A percentile compares a stretch with the other conserved stretches of the same genome.
These are phyloP conservation scores for Aureobasidium vineae DNA, from an alignment of 2,329 filamentous ascomycete genomes.

Conservation along the genomic window DNA sequence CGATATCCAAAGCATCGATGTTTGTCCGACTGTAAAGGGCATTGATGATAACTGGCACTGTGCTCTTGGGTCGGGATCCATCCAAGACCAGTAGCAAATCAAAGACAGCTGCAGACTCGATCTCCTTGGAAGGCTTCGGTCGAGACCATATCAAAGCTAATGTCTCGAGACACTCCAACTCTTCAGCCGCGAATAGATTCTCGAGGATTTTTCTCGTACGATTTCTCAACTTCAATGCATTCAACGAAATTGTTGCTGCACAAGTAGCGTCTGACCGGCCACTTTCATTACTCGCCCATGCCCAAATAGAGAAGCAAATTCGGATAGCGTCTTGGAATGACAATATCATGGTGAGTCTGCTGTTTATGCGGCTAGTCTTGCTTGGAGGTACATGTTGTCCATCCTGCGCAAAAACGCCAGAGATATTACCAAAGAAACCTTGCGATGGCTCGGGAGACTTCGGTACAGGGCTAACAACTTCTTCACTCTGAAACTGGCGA, in stretches of 20 bases:
- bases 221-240: slow-evolving; percentile 86
- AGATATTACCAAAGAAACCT: slow-evolving; percentile 90
- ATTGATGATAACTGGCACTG: slow-evolving; percentile 92
- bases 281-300: slow-evolving; percentile 70
- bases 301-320: slow-evolving; percentile 92
- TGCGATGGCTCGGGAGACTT: slow-evolving; percentile 82
- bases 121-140: slow-evolving; percentile 40
- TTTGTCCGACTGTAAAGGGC: slow-evolving; percentile 94
- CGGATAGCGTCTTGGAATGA: slow-evolving; percentile 95
- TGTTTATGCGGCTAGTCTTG: slow-evolving; percentile 86
- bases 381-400: slow-evolving; percentile 56
- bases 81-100: slow-evolving; percentile 88
- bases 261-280: slow-evolving; percentile 61
- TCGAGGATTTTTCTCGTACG: slow-evolving; percentile 83
- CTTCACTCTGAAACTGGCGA: slow-evolving; percentile 65
- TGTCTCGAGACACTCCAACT: slow-evolving; percentile 89
- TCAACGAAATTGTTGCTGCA: slow-evolving; percentile 81
- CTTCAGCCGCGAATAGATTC: slow-evolving; percentile 88
- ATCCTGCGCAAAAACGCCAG: slow-evolving; percentile 82
- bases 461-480: slow-evolving; percentile 63
- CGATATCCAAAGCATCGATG: slow-evolving; percentile 71
- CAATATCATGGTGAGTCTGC: slow-evolving; percentile 87
- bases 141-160: slow-evolving; percentile 78
- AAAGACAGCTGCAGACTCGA: slow-evolving; percentile 60
- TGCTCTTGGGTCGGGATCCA: slow-evolving; percentile 84